Evolutionary conservation across 2,329 filamentous ascomycete genomes (phyloP).

Genomic region (Penicillium thymicola): DNA sequence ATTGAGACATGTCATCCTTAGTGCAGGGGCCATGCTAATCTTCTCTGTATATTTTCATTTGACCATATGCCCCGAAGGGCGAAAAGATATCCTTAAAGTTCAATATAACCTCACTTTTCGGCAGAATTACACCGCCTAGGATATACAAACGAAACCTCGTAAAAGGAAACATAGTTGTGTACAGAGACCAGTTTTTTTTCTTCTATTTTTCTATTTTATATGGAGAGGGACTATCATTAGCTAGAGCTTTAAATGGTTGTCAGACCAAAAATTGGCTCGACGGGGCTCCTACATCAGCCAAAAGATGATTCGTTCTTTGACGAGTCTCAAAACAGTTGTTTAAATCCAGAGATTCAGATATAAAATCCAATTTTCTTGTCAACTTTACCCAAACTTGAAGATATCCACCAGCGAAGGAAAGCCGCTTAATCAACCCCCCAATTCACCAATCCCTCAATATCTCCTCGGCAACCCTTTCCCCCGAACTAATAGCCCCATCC

Average conservation of each 20-base stretch:
- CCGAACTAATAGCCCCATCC: conserved; percentile 26
- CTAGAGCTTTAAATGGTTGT: no score
- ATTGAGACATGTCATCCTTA: conserved; percentile 91
- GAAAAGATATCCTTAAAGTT: neutral
- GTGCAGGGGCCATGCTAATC: conserved; percentile 81
- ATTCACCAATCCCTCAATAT: neutral
- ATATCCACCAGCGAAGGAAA: neutral
- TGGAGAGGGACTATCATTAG: no score
- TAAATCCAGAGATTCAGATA: neutral
- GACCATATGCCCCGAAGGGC: conserved; percentile 56
- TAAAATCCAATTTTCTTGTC: neutral
- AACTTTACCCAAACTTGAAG: neutral
- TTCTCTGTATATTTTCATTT: conserved; percentile 71
- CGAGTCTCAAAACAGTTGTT: neutral
- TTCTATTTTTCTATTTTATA: no score
- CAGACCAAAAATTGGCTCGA: neutral
- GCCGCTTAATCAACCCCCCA: neutral
- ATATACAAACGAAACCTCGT: no score
- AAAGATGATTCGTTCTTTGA: neutral
- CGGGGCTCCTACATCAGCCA: neutral
- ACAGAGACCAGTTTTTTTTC: no score
- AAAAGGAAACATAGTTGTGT: no score
- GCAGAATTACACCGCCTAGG: neutral
- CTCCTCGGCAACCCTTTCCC: conserved; percentile 16
- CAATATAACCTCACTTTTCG: fast-evolving